Base-by-base conservation (phyloP, 2,329 filamentous ascomycete genomes). In the Paecilomyces niveus region DNA sequence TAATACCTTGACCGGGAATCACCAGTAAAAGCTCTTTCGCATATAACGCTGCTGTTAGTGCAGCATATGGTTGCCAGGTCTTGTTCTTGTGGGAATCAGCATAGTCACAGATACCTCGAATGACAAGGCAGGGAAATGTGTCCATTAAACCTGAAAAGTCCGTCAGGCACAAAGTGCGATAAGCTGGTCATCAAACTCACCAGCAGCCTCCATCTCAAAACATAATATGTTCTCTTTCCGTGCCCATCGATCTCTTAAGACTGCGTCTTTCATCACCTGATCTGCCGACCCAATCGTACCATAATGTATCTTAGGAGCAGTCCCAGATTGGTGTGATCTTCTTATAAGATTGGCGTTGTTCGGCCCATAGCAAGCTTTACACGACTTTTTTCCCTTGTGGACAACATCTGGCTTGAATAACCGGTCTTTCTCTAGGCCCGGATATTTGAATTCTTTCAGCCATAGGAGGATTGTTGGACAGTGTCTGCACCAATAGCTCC, bases 261-360 rank as follows among this genome's bases (percentile, higher is more conserved):
- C 13, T 18, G 55, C 64, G 31, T 67, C 54, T 24, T 63, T 62
- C 31, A 65, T 62, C 6, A 67, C 15, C 24, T 52, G 35, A 52
- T 67, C 62, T 7, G 45, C 65, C 3, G 65, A 65, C 10, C 59
- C 62, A 55, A 66, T 63, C 2, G 55, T 15, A 4, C 64, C 64
- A 56, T 65, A 65, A 55, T 65, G 63, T 9, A 66, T 56, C 10
- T 21, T 13, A 3, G 57, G 54, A 45, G 3, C 8, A 18, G 35
- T 7, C 35, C 24, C 24, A 26, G 24, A 26, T 26, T 5, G 24
- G 24, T 26, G 3, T 3, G 24, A 5, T 5, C 24, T 26, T 26
- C 24, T 26, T 26, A 26, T 5, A 26, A 26, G 24, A 26, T 26
- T 26, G 24, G 24, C 24, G 5, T 26, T 26, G 24, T 26, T 26